Evolutionary conservation across 1,139 yeast genomes (phyloP), one percentile per base, ranked within the genome.

Genomic region (Hansenula sp.): DNA sequence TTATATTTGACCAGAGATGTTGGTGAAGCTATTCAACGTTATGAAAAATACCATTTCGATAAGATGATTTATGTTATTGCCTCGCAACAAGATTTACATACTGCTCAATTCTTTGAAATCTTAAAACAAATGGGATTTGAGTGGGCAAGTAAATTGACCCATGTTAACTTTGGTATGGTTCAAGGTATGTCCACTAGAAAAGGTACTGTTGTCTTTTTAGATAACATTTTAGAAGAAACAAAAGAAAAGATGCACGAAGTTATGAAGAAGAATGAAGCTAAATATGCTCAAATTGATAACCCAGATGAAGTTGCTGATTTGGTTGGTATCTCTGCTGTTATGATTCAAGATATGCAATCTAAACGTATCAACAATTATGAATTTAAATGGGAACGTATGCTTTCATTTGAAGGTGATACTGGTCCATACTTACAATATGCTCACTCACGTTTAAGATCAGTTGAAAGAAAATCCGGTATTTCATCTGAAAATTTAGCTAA

Each of bases 341-440:
- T 94, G 96, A 87, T 94, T 61, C 99, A 94, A 74, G 99, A 94
- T 68, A 90, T 93, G 97, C 96, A 89, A 71, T 85, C 96, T 50
- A 94, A 94, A 75, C 86, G 99, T 70, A 80, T 91, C 68, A 90
- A 93, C 74, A 91, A 93, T 71, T 94, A 94, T 71, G 90, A 84
- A 59, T 94, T 94, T 71, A 88, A 90, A 69, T 93, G 99, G 99
- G 91, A 87, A 60, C 87, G 99, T 74, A 93, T 93, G 98, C 77
- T 88, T 41, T 89, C 97, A 7, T 91, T 94, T 57, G 99, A 93
- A 75, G 99, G 99, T 69, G 99, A 93, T 68, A 93, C 99, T 49
- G 99, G 99, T 63, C 99, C 99, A 50, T 93, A 94, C 72, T 78
- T 93, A 67, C 99, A 93, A 71, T 93, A 93, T 63, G 99, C 99